Base-by-base conservation (phyloP, 192 early-diverging fungal species). In the Entophlyctis luteolus region DNA sequence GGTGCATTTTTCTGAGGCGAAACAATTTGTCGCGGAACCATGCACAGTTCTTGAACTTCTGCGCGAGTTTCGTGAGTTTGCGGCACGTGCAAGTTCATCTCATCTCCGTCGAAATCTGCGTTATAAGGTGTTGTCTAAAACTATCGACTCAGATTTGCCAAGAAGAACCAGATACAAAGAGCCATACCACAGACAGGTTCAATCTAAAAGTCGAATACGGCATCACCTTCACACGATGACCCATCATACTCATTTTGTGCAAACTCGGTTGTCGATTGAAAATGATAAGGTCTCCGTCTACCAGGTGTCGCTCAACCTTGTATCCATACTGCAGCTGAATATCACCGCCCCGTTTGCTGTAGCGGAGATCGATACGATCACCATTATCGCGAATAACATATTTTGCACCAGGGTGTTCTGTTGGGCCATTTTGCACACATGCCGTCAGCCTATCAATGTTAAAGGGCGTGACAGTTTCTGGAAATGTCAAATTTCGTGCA, bases 171-270 rank as follows among this genome's bases (percentile, higher is more conserved):
- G n/a, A 42, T 42, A 42, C n/a, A 49, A 52, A 20, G 0, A 5
- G 1, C 55, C 70, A 46, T 56, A 71, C 70, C 54, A 96, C 96
- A 12, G 95, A 98, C 28, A 99, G 81, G 65, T 98, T 99, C 35
- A 99, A 79, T 22, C 96, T 87, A 85, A 99, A 99, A 6, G 96
- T 99, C 27, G 94, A 98, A 77, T 95, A 97, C 2, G 96, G 96
- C 96, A 99, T 97, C 37, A 99, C 92, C 65, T 91, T 90, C 55
- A 96, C 90, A 35, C 84, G 79, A 75, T 99, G 96, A 5, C 94
- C 96, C 96, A 99, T 99, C 96, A 99, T 99, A 70, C 93, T 95
- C 95, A 97, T 97, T 75, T 99, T 99, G 81, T 99, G 96, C 55
- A 99, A 79, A 39, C 92, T 94, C 4, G 96, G 96, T 80, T 99